Conservation (phyloP, 768 basidiomycete species). For the Panus rudis region DNA sequence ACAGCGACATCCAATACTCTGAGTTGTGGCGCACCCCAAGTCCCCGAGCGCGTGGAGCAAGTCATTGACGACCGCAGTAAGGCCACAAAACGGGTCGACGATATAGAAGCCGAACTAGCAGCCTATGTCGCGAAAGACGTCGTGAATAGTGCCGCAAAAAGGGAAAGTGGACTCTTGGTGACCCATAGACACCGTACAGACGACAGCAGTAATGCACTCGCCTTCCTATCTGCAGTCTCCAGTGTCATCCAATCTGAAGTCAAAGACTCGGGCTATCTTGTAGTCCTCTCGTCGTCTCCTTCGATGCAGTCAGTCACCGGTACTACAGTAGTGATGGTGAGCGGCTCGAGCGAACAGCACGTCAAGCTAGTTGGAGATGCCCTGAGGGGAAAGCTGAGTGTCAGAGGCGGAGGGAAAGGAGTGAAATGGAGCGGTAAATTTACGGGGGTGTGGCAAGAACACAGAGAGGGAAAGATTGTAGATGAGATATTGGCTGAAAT, state of each 20-base stretch:
- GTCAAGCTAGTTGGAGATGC: conserved; percentile 55
- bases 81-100: conserved; percentile 60
- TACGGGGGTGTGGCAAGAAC: conserved; percentile 54
- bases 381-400: conserved; percentile 47
- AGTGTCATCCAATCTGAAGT: conserved; percentile 43
- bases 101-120: conserved; percentile 66
- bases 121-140: conserved; percentile 36
- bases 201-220: conserved; percentile 50
- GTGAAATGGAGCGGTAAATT: conserved; percentile 71
- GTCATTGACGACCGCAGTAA: conserved; percentile 62
- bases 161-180: conserved; percentile 29
- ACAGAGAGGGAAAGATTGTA: conserved; percentile 34
- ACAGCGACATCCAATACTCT: conserved; percentile 51
- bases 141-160: conserved; percentile 13
- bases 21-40: conserved; percentile 59
- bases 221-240: conserved; percentile 55
- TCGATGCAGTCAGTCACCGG: conserved; percentile 44
- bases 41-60: conserved; percentile 62
- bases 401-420: conserved; percentile 79
- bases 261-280: conserved; percentile 13
- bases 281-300: conserved; percentile 49
- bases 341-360: conserved; percentile 51
- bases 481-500: conserved; percentile 29
- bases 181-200: conserved; percentile 54
- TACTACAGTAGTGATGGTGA: conserved; percentile 49